Base-by-base conservation (phyloP, 192 early-diverging fungal genomes). In the Paraglomus occultum region DNA sequence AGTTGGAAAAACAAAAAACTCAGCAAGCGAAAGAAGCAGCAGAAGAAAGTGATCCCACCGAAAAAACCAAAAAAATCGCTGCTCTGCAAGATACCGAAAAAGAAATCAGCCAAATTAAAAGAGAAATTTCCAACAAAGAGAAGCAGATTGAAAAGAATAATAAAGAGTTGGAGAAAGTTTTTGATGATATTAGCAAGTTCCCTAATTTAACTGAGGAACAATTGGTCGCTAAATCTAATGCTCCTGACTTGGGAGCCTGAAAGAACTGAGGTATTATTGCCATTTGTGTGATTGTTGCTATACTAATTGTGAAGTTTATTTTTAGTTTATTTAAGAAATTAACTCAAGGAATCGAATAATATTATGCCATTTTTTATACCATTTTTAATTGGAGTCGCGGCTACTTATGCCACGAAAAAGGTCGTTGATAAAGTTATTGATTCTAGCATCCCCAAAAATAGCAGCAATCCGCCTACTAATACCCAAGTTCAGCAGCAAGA, bases 231-330 rank as follows among this genome's bases (percentile, higher is more conserved):
- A 17, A 55, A 17, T 8, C 53, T 55, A 55, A 55, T 55, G 15
- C 53, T 55, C 15, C 23, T 55, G 23, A 55, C n/a, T 55, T 14
- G 23, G 23, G n/a, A 18, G 23, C n/a, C 23, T 55, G n/a, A 6
- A 55, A 55, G 23, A 55, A 55, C 18, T 55, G 53, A 55, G 53
- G 53, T 8, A 55, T 55, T 18, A 10, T 55, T 17, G 53, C 53
- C 23, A 17, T 55, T 55, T 55, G 53, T 17, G 23, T 55, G 15
- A n/a, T 55, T 55, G 6, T 55, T 18, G 53, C 6, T 8, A 20
- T 55, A 55, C 15, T 55, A 22, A 6, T 55, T 18, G 23, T 55
- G 6, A 17, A 22, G n/a, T n/a, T 55, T 55, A 7, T 55, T n/a
- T n/a, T n/a, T n/a, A n/a, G n/a, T n/a, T n/a, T n/a, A n/a, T n/a